Base-by-base conservation (phyloP, 148 eudicot genomes). In the Fagopyrum esculentum region DNA sequence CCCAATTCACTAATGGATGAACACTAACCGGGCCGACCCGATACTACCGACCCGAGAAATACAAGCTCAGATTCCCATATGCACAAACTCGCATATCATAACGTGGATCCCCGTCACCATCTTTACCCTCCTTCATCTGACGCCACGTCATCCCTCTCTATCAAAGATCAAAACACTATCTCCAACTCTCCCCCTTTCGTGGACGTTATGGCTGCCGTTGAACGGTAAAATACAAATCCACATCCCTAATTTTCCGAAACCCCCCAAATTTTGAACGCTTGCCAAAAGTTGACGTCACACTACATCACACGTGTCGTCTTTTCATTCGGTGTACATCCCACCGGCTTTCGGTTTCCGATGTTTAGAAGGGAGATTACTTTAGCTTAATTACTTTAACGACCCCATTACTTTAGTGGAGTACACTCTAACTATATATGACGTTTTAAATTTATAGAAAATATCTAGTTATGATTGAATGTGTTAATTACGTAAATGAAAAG, bases 181-280 rank as follows among this genome's bases (percentile, higher is more conserved):
- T 72, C 11, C 30, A 13, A 4, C 30, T n/a, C 29, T 44, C 54
- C 73, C 0, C 8, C 9, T 22, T 49, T 49, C 74, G 74, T 72
- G 74, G 74, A 72, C 74, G 74, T 72, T 15, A 48, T 48, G 17
- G 57, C 57, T 22, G 59, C 74, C 74, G 55, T 72, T 48, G 54
- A 50, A 9, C 15, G 54, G 57, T 22, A 46, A 52, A 72, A 49
- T 35, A 72, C 74, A 66, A 66, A 66, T 4, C 47, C 47, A 22
- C 66, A 6, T 9, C 26, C 7, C 26, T 4, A 49, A 26, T 10
- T 49, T 12, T 26, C 40, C 22, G 15, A 22, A 9, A 49, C 48
- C 15, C n/a, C 17, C 54, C 49, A 72, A 72, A 72, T 22, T 17
- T 11, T n/a, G 11, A 49, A 26, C 40, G 4, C 74, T 35, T 35